A percentile compares a stretch with the other conserved stretches of the same genome.
phyloP scores from a whole-genome alignment of 148 eudicot species.

The Spergularia marina region DNA sequence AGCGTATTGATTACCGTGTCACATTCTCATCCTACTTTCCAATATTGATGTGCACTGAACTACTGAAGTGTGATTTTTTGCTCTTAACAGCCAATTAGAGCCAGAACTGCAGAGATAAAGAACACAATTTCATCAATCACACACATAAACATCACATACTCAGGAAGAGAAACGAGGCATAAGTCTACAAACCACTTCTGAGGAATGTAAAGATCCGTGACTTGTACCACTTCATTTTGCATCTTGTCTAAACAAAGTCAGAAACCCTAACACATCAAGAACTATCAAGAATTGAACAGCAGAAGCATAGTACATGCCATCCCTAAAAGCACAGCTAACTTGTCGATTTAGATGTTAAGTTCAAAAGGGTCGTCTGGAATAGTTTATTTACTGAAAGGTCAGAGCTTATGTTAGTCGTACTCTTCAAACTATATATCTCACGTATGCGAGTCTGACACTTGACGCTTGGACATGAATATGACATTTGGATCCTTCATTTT shows the following conservation, averaged over 20 bases:
- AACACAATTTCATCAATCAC: not conserved
- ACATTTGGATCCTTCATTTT: too few species aligned
- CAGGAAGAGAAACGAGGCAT: not conserved
- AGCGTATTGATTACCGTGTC: conserved; percentile 20
- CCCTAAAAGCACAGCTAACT: not conserved
- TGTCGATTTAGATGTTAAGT: not conserved
- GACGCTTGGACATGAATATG: too few species aligned
- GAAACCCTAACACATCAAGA: not conserved
- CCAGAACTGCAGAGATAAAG: conserved; percentile 33
- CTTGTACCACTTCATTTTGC: conserved; percentile 30
- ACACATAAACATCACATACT: not conserved
- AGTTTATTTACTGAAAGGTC: not conserved
- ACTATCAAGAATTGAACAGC: not conserved
- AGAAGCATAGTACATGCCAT: not conserved
- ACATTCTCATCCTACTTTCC: conserved; percentile 43
- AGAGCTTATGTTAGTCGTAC: too few species aligned
- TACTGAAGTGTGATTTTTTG: conserved; percentile 42
- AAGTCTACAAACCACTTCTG: conserved; percentile 28
- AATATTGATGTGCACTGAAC: conserved; percentile 40
- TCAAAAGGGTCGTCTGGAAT: not conserved
- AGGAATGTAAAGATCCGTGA: conserved; percentile 37
- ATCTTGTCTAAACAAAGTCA: conserved; percentile 24
- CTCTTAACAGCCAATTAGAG: conserved; percentile 42
- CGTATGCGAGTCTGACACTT: too few species aligned
- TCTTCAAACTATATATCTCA: too few species aligned